These are phyloP conservation scores for Alliaria petiolata DNA, from an alignment of 345 rosid species.

Conservation along the genomic window DNA sequence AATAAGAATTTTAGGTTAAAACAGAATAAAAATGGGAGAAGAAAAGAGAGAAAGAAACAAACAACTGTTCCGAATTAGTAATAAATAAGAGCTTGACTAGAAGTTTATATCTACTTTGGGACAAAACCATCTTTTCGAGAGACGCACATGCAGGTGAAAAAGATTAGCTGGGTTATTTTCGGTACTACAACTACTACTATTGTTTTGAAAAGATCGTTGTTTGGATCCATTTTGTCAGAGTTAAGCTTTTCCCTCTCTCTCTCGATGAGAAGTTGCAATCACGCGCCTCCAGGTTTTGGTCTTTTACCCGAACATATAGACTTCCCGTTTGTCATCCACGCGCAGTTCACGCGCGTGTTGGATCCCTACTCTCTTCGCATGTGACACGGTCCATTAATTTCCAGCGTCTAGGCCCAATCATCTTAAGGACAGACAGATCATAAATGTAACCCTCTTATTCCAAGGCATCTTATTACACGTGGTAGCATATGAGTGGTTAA, in stretches of 20 bases:
- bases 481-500: background rate
- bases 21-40: no score
- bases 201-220: background rate
- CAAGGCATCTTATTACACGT: background rate
- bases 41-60: background rate
- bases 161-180: background rate
- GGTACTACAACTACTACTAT: no score
- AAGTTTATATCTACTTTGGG: background rate
- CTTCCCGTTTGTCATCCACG: background rate
- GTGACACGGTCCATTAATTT: conserved; percentile 3
- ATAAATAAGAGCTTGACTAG: background rate
- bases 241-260: background rate
- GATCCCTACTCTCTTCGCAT: background rate
- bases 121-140: background rate
- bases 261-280: background rate
- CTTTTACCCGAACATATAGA: background rate
- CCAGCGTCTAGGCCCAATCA: conserved; percentile 9
- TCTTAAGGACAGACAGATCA: background rate
- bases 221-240: background rate
- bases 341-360: background rate
- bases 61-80: background rate
- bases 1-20: no score
- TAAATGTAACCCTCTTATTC: background rate
- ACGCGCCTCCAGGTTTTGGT: background rate
- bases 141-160: conserved; percentile 14